phyloP scores from a whole-genome alignment of 768 basidiomycete genomes.

The Lanmaoa pseudosensibilis region DNA sequence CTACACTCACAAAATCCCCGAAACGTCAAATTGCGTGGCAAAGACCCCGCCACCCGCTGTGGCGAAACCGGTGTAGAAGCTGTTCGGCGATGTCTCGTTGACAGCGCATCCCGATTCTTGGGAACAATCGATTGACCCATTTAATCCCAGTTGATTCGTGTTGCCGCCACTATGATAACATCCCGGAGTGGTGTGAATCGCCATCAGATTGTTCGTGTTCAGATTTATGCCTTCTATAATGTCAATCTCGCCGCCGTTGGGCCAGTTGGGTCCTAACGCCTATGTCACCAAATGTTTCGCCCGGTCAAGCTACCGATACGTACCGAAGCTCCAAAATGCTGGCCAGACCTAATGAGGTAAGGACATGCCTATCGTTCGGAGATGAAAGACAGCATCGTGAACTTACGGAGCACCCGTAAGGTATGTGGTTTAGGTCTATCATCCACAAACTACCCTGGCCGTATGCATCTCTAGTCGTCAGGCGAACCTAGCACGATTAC shows the following conservation, averaged over 20 bases:
- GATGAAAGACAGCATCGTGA: neutral
- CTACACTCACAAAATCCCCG: slow-evolving; percentile 48
- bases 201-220: slow-evolving; percentile 51
- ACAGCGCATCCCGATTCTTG: slow-evolving; percentile 31
- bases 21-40: slow-evolving; percentile 65
- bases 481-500: slow-evolving; percentile 38
- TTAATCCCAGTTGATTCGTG: slow-evolving; percentile 34
- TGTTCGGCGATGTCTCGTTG: slow-evolving; percentile 33
- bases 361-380: neutral
- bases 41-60: slow-evolving; percentile 57
- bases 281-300: neutral
- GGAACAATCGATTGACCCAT: slow-evolving; percentile 25
- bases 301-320: neutral
- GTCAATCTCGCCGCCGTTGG: slow-evolving; percentile 53
- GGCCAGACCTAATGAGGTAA: slow-evolving; percentile 27
- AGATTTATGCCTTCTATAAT: slow-evolving; percentile 63
- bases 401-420: slow-evolving; percentile 58
- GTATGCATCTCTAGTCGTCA: slow-evolving; percentile 44
- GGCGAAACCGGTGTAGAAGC: slow-evolving; percentile 24
- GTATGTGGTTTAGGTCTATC: slow-evolving; percentile 47
- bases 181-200: slow-evolving; percentile 49
- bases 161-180: slow-evolving; percentile 35
- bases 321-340: slow-evolving; percentile 34
- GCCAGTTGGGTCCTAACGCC: slow-evolving; percentile 37
- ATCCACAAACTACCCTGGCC: slow-evolving; percentile 47